Conservation (phyloP, 2,329 filamentous ascomycete genomes). For the Cladophialophora exuberans region DNA sequence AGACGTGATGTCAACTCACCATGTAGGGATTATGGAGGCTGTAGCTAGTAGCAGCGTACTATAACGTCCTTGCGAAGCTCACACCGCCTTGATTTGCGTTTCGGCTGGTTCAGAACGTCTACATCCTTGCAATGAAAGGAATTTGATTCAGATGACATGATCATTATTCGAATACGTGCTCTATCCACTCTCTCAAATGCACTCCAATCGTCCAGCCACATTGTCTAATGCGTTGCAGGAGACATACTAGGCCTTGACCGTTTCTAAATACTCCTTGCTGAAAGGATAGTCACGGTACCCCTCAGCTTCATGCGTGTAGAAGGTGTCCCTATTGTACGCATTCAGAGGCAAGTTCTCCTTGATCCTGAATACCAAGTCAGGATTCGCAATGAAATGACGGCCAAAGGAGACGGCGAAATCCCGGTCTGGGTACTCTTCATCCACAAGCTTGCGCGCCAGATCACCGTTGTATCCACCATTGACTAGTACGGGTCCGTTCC, state of each 20-base stretch:
- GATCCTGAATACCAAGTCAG: conserved; percentile 49
- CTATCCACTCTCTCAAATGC: no score
- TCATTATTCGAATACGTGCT: no score
- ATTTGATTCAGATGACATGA: no score
- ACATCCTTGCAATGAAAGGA: no score
- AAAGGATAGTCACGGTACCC: conserved; percentile 46
- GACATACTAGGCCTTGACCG: not conserved
- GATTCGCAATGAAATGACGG: conserved; percentile 50
- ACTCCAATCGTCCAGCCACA: no score
- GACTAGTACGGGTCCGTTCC: conserved; percentile 49
- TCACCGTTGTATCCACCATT: conserved; percentile 52
- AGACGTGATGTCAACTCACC: no score
- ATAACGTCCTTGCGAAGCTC: no score
- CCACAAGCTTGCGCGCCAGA: conserved; percentile 44
- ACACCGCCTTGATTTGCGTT: no score
- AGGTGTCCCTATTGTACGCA: conserved; percentile 44
- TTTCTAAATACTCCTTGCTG: conserved; percentile 9
- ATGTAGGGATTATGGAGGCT: no score
- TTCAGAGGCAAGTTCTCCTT: conserved; percentile 43
- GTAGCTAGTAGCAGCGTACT: no score
- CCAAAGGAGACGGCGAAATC: conserved; percentile 44
- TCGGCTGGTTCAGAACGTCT: no score
- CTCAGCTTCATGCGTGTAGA: conserved; percentile 43
- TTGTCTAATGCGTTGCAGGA: not conserved
- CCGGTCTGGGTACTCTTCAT: conserved; percentile 36